A percentile compares a stretch with the other conserved stretches of the same genome.
Conservation (phyloP, 1,284 basidiomycete species). For the Cryptococcus jaspeensis region DNA sequence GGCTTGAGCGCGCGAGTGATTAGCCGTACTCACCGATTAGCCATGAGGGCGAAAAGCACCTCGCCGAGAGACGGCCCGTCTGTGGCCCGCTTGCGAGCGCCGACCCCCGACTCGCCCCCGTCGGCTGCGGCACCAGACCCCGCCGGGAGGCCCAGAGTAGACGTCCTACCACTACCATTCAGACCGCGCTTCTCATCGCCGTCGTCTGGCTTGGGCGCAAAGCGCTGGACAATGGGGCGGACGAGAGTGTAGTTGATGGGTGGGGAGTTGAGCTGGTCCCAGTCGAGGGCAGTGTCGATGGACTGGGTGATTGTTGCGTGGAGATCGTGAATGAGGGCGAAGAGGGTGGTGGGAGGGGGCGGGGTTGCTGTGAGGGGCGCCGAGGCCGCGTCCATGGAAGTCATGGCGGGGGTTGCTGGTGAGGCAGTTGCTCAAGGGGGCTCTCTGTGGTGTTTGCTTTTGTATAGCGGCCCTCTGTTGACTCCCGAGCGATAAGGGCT, state of each 20-base stretch:
- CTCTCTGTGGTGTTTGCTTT: neutral
- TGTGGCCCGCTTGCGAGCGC: neutral
- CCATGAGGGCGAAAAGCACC: conserved; percentile 45
- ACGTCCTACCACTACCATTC: neutral
- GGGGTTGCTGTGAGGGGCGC: neutral
- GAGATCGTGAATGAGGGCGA: conserved; percentile 44
- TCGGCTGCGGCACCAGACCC: neutral
- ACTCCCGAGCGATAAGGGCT: too few species aligned
- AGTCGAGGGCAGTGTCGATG: conserved; percentile 71
- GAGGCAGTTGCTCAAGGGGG: neutral
- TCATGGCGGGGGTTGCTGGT: neutral
- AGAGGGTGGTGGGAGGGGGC: conserved; percentile 21
- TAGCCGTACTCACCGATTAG: conserved; percentile 34
- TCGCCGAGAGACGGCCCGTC: conserved; percentile 26
- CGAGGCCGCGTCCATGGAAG: neutral
- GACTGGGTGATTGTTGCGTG: conserved; percentile 29
- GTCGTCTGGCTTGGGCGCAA: conserved; percentile 65
- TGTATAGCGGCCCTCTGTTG: conserved; percentile 53
- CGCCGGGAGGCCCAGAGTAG: conserved; percentile 1
- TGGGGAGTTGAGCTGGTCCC: conserved; percentile 79
- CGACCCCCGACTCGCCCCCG: conserved; percentile 18
- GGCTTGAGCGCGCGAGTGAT: neutral
- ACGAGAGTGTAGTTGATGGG: conserved; percentile 81
- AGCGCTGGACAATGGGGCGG: conserved; percentile 74
- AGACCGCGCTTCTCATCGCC: neutral